Evolutionary conservation across 2,329 filamentous ascomycete species (phyloP), one percentile per base, ranked within the genome.

Genomic region (Exophiala oligosperma): DNA sequence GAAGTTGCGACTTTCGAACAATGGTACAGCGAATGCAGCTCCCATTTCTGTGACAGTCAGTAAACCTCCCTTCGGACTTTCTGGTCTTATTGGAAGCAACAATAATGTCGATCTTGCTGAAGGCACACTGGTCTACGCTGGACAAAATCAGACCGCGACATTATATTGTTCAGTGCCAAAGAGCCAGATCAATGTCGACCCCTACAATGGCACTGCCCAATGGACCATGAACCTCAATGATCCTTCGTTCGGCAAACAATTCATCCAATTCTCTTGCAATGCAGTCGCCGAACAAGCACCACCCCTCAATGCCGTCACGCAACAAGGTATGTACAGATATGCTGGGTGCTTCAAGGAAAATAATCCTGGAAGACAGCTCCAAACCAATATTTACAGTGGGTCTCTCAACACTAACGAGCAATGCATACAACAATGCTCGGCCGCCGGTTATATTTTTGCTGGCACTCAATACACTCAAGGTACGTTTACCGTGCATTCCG

Each of bases 31-130:
- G 1, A 71, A 67, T 38, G 79, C 80, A 58, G 78, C 80, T 51
- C 75, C 77, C 21, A 74, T 85, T 1, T 81, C 79, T 0, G 70
- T 85, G 12, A 85, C 83, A 0, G 81, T 86, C 2, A 86, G 83
- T 0, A 86, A 86, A 66, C 82, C 83, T 3, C 84, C 84, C 0
- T 84, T 82, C 53, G 82, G 81, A 12, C 74, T 82, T 2, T 64
- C 71, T n/a, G 79, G 60, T 41, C 77, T 85, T 23, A 76, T 86
- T 40, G 74, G 77, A 21, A 79, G 82, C 0, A 75, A 74, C 11
- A 86, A 85, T 66, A 76, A 79, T 17, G 74, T 84, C 7, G 83
- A 85, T 49, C 76, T 86, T 1, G 82, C 79, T 0, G 84, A 86
- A 65, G 84, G 84, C 2, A 82, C 79, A 0, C 70, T 73, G 1